These are phyloP conservation scores for Lipomyces anomalus DNA, from an alignment of 805 yeast species.

Conservation along the genomic window DNA sequence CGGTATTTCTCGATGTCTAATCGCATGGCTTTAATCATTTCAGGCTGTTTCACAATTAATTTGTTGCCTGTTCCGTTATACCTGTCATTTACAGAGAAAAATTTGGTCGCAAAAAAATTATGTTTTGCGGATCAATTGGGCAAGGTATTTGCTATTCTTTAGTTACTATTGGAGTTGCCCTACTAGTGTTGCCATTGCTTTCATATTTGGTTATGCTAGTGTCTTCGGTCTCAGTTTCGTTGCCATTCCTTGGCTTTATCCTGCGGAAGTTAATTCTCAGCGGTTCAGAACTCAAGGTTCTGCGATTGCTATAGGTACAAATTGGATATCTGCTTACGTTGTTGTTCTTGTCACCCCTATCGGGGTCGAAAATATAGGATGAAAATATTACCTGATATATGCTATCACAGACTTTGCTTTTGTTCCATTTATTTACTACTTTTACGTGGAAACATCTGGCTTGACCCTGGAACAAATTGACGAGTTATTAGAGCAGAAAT, in stretches of 20 bases:
- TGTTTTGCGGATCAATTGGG: constrained; percentile 25
- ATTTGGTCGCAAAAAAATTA: constrained; percentile 43
- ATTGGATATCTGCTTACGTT: constrained; percentile 55
- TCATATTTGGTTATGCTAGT: constrained; percentile 22
- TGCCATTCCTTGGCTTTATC: constrained; percentile 18
- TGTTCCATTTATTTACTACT: constrained; percentile 40
- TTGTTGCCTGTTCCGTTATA: constrained; percentile 41
- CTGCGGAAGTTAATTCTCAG: constrained; percentile 40
- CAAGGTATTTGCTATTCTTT: too few species aligned
- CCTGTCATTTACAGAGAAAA: constrained; percentile 50
- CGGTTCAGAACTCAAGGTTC: constrained; percentile 51
- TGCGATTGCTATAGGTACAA: constrained; percentile 49
- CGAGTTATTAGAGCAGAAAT: constrained; percentile 30
- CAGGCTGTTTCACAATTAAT: constrained; percentile 43
- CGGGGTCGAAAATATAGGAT: too few species aligned
- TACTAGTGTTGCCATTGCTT: constrained; percentile 30
- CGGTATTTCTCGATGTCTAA: too few species aligned
- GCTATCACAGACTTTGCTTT: constrained; percentile 43
- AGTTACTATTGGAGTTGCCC: constrained; percentile 32
- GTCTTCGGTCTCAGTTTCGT: constrained; percentile 32
- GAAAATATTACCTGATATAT: too few species aligned
- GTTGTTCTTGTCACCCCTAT: too few species aligned
- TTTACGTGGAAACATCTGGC: constrained; percentile 60
- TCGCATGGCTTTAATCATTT: constrained; percentile 41
- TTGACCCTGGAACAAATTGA: constrained; percentile 53